Base-by-base conservation (phyloP, 768 basidiomycete species). In the Lactarius tabidus region DNA sequence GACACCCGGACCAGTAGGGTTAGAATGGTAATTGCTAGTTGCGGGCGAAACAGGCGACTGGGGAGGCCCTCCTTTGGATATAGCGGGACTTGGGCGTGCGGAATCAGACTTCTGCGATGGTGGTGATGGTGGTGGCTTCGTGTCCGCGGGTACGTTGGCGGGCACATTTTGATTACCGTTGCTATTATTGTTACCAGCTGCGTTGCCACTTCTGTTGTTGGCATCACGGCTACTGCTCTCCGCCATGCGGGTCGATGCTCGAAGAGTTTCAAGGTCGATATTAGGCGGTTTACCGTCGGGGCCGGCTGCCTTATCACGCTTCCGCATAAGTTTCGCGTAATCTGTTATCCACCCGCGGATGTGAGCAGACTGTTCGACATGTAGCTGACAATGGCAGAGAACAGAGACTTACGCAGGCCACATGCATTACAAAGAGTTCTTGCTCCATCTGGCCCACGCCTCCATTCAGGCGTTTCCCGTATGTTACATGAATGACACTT, bases 401-500 rank as follows among this genome's bases (percentile, higher is more conserved):
- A 18, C 31, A 59, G 57, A 20, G 36, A 85, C 88, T 73, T 74
- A 93, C 91, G 91, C 70, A 93, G 76, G 36, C 91, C 91, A 76
- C 91, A 93, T 51, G 91, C 91, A 73, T 92, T 93, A 72, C 91
- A 93, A 70, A 93, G 73, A 9, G 91, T 93, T 71, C 91, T 78
- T 29, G 91, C 90, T 5, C 91, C 91, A 71, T 92, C 91, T 3
- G 91, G 91, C 18, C 91, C 91, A 29, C 90, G 83, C 60, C 91
- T 77, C 91, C 91, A 93, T 74, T 93, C 91, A n/a, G 91, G 91
- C 5, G 91, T 93, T 73, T 93, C 91, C 64, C 88, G 81, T 62
- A 91, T 92, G 76, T 91, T 90, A 74, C 91, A 93, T 36, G 91
- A 91, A 75, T 92, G 89, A 71, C 91, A 93, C 72, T 92, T 91